These are phyloP conservation scores for Candida anglica DNA, from an alignment of 805 yeast species.

Conservation along the genomic window DNA sequence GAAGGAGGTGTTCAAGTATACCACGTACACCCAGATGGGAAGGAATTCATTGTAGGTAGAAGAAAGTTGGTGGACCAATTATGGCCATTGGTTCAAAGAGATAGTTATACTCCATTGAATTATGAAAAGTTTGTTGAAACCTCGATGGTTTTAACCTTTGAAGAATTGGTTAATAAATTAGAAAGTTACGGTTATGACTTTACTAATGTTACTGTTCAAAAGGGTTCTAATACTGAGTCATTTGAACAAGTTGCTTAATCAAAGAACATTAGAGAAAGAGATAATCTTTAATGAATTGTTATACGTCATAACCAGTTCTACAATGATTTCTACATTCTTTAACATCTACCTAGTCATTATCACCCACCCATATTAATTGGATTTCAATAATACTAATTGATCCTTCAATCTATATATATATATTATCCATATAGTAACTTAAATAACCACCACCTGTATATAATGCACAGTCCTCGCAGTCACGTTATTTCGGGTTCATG, in stretches of 20 bases:
- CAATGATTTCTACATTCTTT: too few relatives aligned
- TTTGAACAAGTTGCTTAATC: background rate
- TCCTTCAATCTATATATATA: background rate
- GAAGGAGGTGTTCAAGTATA: constrained; percentile 41
- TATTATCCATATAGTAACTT: background rate
- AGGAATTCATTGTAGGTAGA: constrained; percentile 57
- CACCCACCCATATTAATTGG: background rate
- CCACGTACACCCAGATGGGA: constrained; percentile 44
- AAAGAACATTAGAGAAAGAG: background rate
- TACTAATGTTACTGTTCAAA: constrained; percentile 14
- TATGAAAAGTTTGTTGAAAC: constrained; percentile 45
- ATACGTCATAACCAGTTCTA: too few relatives aligned
- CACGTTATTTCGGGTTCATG: background rate
- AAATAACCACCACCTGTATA: constrained; percentile 3
- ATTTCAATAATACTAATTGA: too few relatives aligned
- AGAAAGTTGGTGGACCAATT: constrained; percentile 55
- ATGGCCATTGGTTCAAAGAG: constrained; percentile 46
- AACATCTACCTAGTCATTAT: background rate
- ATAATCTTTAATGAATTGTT: too few relatives aligned
- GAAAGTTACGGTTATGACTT: constrained; percentile 41
- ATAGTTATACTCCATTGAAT: constrained; percentile 40
- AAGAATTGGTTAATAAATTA: constrained; percentile 48
- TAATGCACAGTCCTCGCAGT: constrained; percentile 2
- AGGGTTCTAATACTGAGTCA: background rate
- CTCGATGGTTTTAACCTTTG: constrained; percentile 42